Evolutionary conservation across 768 basidiomycete genomes (phyloP).

Genomic region (Psilocybe sp.): DNA sequence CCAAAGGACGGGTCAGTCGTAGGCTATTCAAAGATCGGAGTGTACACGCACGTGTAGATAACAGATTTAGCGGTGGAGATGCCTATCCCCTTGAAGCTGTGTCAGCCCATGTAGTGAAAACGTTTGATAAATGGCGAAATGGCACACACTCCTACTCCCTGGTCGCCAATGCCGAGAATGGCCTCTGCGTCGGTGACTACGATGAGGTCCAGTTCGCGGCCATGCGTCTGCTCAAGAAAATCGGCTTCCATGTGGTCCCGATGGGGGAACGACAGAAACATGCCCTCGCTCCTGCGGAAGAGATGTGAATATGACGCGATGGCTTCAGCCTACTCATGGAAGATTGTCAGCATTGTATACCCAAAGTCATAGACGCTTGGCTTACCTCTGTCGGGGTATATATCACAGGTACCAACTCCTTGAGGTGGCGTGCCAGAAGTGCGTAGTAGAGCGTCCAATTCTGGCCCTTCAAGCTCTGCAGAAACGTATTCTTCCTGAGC

Average conservation of each 20-base stretch:
- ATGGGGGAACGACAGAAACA: slow-evolving; percentile 65
- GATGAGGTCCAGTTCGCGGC: slow-evolving; percentile 67
- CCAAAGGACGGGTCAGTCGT: not conserved
- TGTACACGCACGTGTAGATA: slow-evolving; percentile 56
- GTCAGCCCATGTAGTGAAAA: slow-evolving; percentile 2
- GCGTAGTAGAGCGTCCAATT: slow-evolving; percentile 82
- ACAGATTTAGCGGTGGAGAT: slow-evolving; percentile 78
- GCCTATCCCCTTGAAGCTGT: slow-evolving; percentile 12
- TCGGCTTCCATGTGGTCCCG: slow-evolving; percentile 72
- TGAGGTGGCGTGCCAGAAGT: slow-evolving; percentile 54
- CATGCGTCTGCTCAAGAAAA: slow-evolving; percentile 65
- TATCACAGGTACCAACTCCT: slow-evolving; percentile 66
- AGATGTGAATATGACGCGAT: slow-evolving; percentile 83
- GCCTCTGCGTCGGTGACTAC: slow-evolving; percentile 86
- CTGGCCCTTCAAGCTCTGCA: slow-evolving; percentile 75
- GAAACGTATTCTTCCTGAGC: slow-evolving; percentile 67
- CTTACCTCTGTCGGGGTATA: slow-evolving; percentile 80
- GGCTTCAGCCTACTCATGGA: slow-evolving; percentile 60
- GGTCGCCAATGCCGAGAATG: slow-evolving; percentile 70
- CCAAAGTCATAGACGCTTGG: not conserved
- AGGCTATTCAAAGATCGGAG: not conserved
- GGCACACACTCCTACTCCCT: slow-evolving; percentile 61
- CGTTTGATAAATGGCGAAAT: not conserved
- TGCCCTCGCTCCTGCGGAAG: slow-evolving; percentile 74
- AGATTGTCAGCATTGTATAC: not conserved